Percentiles rank a stretch among this genome's conserved stretches.
phyloP scores from a whole-genome alignment of 2,329 filamentous ascomycete species.

The Botrytis cinerea region DNA sequence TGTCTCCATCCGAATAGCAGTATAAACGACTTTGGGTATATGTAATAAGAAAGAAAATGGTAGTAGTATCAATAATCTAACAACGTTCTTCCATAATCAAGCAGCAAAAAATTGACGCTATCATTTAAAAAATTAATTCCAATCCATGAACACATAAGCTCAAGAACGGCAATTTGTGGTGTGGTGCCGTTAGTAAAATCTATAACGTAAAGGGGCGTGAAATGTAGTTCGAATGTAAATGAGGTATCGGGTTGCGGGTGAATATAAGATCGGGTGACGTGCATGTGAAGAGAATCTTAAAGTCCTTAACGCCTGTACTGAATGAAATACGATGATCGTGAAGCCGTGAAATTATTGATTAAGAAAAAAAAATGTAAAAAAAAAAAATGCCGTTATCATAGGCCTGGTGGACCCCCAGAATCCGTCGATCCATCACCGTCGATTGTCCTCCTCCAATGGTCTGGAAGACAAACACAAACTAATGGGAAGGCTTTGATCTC shows the following conservation, averaged over 20 bases:
- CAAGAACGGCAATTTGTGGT: constrained; percentile 25
- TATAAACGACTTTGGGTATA: constrained; percentile 42
- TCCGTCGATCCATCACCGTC: constrained; percentile 80
- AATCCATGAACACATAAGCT: constrained; percentile 32
- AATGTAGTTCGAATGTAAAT: constrained; percentile 26
- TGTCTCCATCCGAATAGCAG: constrained; percentile 25
- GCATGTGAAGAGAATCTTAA: constrained; percentile 7
- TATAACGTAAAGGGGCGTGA: constrained; percentile 34
- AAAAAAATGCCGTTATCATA: constrained; percentile 24
- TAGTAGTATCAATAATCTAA: constrained; percentile 23
- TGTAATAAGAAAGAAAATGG: constrained; percentile 34
- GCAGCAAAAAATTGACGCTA: constrained; percentile 22
- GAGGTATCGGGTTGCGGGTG: constrained; percentile 16
- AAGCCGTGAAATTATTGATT: constrained; percentile 36
- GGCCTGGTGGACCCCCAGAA: constrained; percentile 48
- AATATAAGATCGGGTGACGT: constrained; percentile 13
- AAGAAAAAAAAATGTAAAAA: constrained; percentile 1
- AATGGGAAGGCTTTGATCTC: constrained; percentile 98
- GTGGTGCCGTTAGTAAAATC: constrained; percentile 33
- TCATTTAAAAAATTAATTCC: constrained; percentile 34
- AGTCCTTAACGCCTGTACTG: constrained; percentile 37
- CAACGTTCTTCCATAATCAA: constrained; percentile 23
- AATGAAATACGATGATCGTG: constrained; percentile 37
- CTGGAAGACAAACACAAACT: constrained; percentile 91
- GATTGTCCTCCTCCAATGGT: constrained; percentile 96